phyloP scores from a whole-genome alignment of 148 eudicot genomes.

The Drosera capensis region DNA sequence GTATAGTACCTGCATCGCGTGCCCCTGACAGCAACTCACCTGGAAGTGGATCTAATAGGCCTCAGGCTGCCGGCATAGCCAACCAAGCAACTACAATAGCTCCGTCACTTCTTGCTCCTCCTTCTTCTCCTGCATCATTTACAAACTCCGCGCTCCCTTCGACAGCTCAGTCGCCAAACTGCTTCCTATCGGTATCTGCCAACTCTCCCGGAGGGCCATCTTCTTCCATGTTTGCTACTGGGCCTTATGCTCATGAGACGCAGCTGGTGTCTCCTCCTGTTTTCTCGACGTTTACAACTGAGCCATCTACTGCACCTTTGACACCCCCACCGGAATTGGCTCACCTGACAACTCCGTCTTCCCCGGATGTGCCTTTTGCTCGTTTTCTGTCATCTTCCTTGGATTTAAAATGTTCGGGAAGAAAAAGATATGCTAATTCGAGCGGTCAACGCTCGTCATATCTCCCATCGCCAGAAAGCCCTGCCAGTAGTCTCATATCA shows the following conservation, averaged over 20 bases:
- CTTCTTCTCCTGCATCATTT: slow-evolving; percentile 94
- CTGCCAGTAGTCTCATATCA: slow-evolving; percentile 64
- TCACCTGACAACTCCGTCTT: slow-evolving; percentile 93
- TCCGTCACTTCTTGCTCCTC: slow-evolving; percentile 86
- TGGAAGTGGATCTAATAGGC: slow-evolving; percentile 53
- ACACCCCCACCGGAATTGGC: slow-evolving; percentile 97
- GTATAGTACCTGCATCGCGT: slow-evolving; percentile 87
- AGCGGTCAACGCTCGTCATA: slow-evolving; percentile 67
- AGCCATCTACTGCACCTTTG: slow-evolving; percentile 96
- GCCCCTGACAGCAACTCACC: slow-evolving; percentile 50
- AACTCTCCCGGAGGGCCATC: slow-evolving; percentile 84
- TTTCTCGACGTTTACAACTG: slow-evolving; percentile 86
- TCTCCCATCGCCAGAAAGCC: slow-evolving; percentile 75
- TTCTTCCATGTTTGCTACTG: slow-evolving; percentile 69
- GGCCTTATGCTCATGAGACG: slow-evolving; percentile 94
- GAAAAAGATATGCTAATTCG: slow-evolving; percentile 28
- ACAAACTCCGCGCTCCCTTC: slow-evolving; percentile 80
- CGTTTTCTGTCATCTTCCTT: slow-evolving; percentile 66
- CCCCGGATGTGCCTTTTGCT: slow-evolving; percentile 96
- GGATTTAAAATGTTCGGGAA: slow-evolving; percentile 36
- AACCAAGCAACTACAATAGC: slow-evolving; percentile 46
- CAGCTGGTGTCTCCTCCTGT: slow-evolving; percentile 94
- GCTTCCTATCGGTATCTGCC: slow-evolving; percentile 51
- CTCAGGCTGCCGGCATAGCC: slow-evolving; percentile 36
- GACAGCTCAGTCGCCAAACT: slow-evolving; percentile 82